Percentiles rank a stretch among this genome's conserved stretches.
These are phyloP conservation scores for Fusarium falciforme DNA, from an alignment of 2,329 filamentous ascomycete species.

Conservation along the genomic window DNA sequence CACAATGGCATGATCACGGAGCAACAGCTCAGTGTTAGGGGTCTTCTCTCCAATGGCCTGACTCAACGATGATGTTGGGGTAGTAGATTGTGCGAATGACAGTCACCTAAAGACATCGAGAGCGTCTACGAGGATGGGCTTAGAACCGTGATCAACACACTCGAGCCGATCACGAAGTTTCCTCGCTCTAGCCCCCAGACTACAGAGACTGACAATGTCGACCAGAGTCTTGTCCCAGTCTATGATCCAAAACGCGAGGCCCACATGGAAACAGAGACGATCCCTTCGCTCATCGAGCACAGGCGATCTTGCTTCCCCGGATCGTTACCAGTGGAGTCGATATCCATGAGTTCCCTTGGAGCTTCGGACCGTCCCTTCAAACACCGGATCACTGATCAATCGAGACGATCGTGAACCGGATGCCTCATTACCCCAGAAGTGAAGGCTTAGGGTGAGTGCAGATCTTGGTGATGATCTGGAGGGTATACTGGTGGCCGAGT, in stretches of 20 bases:
- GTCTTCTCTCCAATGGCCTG: neutral
- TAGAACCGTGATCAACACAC: neutral
- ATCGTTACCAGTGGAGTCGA: constrained; percentile 25
- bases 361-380: constrained; percentile 30
- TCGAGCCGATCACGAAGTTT: neutral
- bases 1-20: neutral
- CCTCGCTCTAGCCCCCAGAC: neutral
- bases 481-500: neutral
- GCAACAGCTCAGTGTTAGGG: neutral
- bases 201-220: neutral
- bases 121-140: neutral
- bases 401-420: neutral
- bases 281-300: neutral
- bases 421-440: constrained; percentile 13
- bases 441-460: neutral
- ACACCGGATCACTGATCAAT: constrained; percentile 8
- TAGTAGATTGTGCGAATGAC: neutral
- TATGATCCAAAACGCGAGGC: neutral
- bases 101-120: neutral
- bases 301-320: constrained; percentile 24
- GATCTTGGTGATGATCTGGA: neutral
- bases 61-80: neutral
- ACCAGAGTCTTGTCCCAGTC: neutral
- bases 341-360: constrained; percentile 24
- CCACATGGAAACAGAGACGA: neutral